Conservation (phyloP, 2,329 filamentous ascomycete genomes). For the Fusarium sambucinum region DNA sequence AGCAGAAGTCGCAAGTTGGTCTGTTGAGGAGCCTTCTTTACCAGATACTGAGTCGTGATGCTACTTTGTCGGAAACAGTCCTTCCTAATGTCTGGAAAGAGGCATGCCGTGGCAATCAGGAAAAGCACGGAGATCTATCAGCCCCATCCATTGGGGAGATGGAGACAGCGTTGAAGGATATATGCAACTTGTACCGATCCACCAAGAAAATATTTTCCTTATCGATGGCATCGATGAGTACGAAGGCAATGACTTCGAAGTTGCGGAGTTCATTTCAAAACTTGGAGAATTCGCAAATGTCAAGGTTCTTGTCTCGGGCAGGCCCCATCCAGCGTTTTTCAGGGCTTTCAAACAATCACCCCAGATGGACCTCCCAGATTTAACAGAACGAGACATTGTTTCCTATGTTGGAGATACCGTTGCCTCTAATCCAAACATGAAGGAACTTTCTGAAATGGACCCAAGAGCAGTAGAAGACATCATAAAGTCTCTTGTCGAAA, state of each 20-base stretch:
- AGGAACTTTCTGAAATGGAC: not conserved
- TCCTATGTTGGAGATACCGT: not conserved
- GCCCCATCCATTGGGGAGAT: not conserved
- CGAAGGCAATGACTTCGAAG: not conserved
- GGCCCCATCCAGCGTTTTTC: not conserved
- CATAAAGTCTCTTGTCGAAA: not conserved
- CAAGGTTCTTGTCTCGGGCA: not conserved
- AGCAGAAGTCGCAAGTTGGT: not conserved
- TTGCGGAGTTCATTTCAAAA: not conserved
- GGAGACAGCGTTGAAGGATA: not conserved
- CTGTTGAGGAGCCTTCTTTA: not conserved
- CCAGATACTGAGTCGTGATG: not conserved
- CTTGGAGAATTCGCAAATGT: not conserved
- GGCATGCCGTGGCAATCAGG: accelerated
- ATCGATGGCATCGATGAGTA: not conserved
- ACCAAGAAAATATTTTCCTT: not conserved
- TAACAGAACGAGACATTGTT: not conserved
- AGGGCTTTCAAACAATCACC: accelerated
- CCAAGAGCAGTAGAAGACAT: too few relatives aligned
- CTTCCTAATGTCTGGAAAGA: not conserved
- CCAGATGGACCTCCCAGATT: not conserved
- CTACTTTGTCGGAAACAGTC: accelerated
- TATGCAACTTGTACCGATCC: accelerated
- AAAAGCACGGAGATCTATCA: accelerated
- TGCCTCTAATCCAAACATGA: not conserved